Conservation (phyloP, 345 rosid species). For the Boechera divaricarpa region DNA sequence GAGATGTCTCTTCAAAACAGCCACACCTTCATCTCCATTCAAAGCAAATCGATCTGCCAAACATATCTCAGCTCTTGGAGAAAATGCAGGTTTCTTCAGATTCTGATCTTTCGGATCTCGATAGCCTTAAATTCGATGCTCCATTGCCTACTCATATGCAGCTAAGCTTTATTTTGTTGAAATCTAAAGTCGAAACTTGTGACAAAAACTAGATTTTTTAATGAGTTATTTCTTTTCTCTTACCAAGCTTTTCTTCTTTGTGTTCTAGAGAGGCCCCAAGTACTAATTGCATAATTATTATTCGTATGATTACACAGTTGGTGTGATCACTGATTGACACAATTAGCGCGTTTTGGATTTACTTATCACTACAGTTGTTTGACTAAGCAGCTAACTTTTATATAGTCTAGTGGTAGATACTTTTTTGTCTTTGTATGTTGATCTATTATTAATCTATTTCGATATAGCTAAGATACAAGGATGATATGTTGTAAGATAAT, state of each 20-base stretch:
- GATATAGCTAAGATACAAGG: neutral
- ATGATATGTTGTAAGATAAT: neutral
- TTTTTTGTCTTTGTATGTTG: neutral
- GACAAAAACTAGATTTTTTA: constrained; percentile 17
- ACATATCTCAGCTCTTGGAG: constrained; percentile 65
- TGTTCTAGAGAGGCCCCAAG: neutral
- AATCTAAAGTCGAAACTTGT: constrained; percentile 42
- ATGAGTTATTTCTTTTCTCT: neutral
- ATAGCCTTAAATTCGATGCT: constrained; percentile 66
- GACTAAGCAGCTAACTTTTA: constrained; percentile 9
- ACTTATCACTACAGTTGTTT: constrained; percentile 7
- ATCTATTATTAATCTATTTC: neutral
- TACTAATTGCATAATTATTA: neutral
- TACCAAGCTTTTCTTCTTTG: neutral
- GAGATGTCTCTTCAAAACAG: constrained; percentile 66
- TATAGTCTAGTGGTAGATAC: too few species aligned
- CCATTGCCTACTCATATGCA: constrained; percentile 89
- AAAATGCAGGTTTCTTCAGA: constrained; percentile 48
- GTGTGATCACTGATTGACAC: neutral
- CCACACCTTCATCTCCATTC: constrained; percentile 94
- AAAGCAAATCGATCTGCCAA: constrained; percentile 72
- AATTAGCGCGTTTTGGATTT: neutral
- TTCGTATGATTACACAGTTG: constrained; percentile 1
- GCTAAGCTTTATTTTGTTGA: constrained; percentile 68
- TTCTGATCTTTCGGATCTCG: constrained; percentile 54